Evolutionary conservation across 1,284 basidiomycete genomes (phyloP), one percentile per base, ranked within the genome.

Genomic region (Tremellales sp.): DNA sequence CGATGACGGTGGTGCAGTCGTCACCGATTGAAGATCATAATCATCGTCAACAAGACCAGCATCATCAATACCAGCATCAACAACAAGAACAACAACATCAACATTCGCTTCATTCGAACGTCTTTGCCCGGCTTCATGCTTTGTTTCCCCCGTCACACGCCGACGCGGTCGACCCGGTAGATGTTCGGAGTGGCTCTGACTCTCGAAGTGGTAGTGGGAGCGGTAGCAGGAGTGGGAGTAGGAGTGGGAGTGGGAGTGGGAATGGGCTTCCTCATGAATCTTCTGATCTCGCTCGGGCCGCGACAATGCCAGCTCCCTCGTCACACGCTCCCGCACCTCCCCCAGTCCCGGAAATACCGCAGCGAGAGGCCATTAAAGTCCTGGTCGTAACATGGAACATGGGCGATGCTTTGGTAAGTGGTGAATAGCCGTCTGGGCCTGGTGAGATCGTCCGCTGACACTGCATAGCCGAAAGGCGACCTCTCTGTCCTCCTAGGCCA

Each of bases 301-400:
- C n/a, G 34, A 35, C 18, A 35, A 22, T 12, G 18, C 34, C 7
- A 35, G 18, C 34, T 18, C 34, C 10, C 18, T 18, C 34, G 34
- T 19, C 34, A 22, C 18, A 32, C 32, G n/a, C 26, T 9, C 43
- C 35, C 8, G 24, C 26, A 29, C 4, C 43, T n/a, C 33, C 45
- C 14, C 44, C 53, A 14, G 41, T 36, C 28, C 42, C 31, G 22
- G 45, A 51, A 18, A 50, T 51, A n/a, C 31, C 42, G 40, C 54
- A 70, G 40, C 51, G 70, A n/a, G 54, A 66, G 7, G 63, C 66
- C 1, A 72, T 77, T 59, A 77, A 77, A 53, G 71, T 77, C 24
- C 63, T 74, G 40, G 65, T 76, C 43, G 66, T 76, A 36, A 76
- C 75, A 2, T 77, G 76, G 76, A 77, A 77, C 52, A 75, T 77